Evolutionary conservation across 1,284 basidiomycete species (phyloP).

Genomic region (Sanghuangporus baumii): DNA sequence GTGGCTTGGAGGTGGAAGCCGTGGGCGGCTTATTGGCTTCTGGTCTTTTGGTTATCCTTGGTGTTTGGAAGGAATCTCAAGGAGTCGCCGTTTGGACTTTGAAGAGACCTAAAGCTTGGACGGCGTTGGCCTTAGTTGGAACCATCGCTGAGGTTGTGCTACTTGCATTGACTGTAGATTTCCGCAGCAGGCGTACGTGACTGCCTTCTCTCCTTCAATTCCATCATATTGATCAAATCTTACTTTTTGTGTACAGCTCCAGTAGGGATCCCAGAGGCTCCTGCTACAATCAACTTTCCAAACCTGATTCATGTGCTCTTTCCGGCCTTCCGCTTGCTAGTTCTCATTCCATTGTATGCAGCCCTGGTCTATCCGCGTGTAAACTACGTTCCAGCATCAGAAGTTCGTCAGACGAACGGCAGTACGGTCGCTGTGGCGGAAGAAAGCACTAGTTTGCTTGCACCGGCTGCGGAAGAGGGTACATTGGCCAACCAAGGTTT

Average conservation of each 20-base stretch:
- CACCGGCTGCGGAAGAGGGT: constrained; percentile 37
- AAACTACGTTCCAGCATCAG: constrained; percentile 45
- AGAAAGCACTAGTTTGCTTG: constrained; percentile 46
- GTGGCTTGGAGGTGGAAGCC: constrained; percentile 65
- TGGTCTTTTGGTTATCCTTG: constrained; percentile 61
- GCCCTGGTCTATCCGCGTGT: constrained; percentile 55
- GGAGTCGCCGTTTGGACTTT: constrained; percentile 67
- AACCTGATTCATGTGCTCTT: constrained; percentile 55
- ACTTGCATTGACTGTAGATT: constrained; percentile 39
- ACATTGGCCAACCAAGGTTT: constrained; percentile 40
- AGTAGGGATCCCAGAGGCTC: constrained; percentile 26
- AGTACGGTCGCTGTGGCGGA: constrained; percentile 34
- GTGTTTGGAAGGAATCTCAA: constrained; percentile 69
- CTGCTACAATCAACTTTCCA: constrained; percentile 32
- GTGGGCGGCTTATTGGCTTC: constrained; percentile 63
- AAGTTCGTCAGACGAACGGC: constrained; percentile 30
- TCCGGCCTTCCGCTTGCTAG: constrained; percentile 57
- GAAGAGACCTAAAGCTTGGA: constrained; percentile 48
- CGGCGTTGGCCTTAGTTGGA: constrained; percentile 46
- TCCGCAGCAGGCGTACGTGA: constrained; percentile 38
- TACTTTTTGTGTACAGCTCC: constrained; percentile 3
- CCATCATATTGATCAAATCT: not conserved
- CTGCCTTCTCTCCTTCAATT: constrained; percentile 1
- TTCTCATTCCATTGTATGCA: constrained; percentile 53
- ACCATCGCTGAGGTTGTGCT: constrained; percentile 57